Evolutionary conservation across 2,329 filamentous ascomycete genomes (phyloP), one percentile per base, ranked within the genome.

Genomic region (Cercospora sesami): DNA sequence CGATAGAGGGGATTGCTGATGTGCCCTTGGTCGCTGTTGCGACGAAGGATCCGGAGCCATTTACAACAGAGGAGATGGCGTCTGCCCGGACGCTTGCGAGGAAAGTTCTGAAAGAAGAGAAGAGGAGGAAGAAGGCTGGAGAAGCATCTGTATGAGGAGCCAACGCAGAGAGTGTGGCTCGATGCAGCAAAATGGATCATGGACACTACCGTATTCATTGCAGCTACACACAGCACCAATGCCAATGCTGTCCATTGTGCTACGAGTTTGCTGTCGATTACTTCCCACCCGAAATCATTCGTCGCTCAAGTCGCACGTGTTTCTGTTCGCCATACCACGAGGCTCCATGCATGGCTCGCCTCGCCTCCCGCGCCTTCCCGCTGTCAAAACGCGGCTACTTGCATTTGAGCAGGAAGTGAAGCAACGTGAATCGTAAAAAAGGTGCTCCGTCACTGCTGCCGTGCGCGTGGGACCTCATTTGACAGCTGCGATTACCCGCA

Each of bases 31-130:
- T 74, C 3, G 55, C 57, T 7, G 60, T 71, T 0, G 45, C 61
- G 31, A 53, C 62, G 28, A 63, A 45, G 12, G 33, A 26, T 3
- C 16, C 31, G 3, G 68, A 66, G 2, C 31, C 51, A 1, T 73
- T 69, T 31, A 64, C 30, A n/a, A 68, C 69, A 53, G 64, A 59
- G 4, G 71, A 74, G 58, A 64, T 69, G 60, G 60, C 51, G 26
- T 39, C 61, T 45, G 72, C 72, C 21, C 57, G 73, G 14, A 65
- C 65, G 7, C 58, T 69, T 28, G 73, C 72, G 12, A 67, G 67
- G 64, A 60, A 63, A 16, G 65, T 70, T 21, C 45, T 72, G 60
- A 71, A 67, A 57, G 63, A 66, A n/a, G 61, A 68, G 65, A 73
- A 70, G 69, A 36, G 59, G 60, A 57, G 45, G 59, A 64, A 51